Evolutionary conservation across 2,329 filamentous ascomycete species (phyloP), one percentile per base, ranked within the genome.

Genomic region (Aureobasidium uvarum): DNA sequence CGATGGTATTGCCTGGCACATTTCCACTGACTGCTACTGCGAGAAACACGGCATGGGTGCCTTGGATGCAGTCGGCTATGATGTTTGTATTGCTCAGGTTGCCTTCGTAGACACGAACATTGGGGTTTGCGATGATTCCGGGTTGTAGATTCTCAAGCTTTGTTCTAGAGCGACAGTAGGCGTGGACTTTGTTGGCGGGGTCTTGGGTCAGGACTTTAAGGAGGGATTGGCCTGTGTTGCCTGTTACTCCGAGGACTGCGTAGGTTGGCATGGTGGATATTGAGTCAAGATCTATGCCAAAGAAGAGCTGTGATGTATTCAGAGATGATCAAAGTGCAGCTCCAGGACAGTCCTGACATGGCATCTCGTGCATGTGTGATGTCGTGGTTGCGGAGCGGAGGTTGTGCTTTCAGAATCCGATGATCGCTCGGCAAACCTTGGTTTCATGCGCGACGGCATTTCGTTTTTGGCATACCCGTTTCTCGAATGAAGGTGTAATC

Each of bases 21-120:
- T 82, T 83, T 70, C 80, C 77, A 66, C 79, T 80, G 36, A 73
- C 78, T 1, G 77, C 70, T 0, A 80, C 74, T 11, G 72, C 70
- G 2, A 79, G 69, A 69, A 83, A 83, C 18, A 80, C 73, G 25
- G 77, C 78, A 3, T 68, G 67, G 46, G 67, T 67, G 58, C 69
- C 75, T 10, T 70, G 68, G 5, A 83, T 60, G 68, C 77, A 81
- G 0, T 68, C n/a, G 3, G 67, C 60, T 6, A 83, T 66, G 0
- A 81, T 70, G 0, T 73, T 66, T 8, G 73, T 68, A 67, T 83
- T 77, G 51, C 74, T 14, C 41, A 82, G 75, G 67, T 67, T 74
- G 48, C 80, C 80, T 65, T 77, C 75, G 66, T 78, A 82, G 38
- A 83, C 71, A 0, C 72, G 36, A n/a, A 82, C 74, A 4, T 71